Percentiles rank a stretch among this genome's conserved stretches.
phyloP scores from a whole-genome alignment of 345 rosid species.

The Hypericum androsaemum region DNA sequence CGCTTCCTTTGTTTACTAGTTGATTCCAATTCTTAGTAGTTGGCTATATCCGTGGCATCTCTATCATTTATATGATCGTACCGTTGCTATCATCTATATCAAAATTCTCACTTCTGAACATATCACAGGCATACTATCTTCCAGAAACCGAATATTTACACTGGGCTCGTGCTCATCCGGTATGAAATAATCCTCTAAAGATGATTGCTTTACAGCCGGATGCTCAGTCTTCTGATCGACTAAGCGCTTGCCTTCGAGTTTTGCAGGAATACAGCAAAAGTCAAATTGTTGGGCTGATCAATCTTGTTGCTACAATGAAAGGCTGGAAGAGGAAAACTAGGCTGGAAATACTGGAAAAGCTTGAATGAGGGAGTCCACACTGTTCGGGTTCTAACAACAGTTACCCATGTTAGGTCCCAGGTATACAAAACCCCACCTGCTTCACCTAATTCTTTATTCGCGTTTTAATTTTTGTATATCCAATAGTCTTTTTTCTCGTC shows the following conservation, averaged over 20 bases:
- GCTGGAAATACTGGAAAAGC: constrained; percentile 73
- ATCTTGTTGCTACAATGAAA: constrained; percentile 85
- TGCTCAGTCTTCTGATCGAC: constrained; percentile 1
- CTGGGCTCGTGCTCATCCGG: constrained; percentile 93
- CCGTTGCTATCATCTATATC: constrained; percentile 2
- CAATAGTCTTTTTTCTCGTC: too few species aligned
- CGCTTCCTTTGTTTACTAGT: too few species aligned
- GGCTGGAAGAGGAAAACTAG: constrained; percentile 95
- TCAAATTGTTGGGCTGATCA: constrained; percentile 73
- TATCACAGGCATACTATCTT: constrained; percentile 76
- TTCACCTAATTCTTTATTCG: too few species aligned
- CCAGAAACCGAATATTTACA: constrained; percentile 95
- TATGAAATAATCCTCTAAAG: constrained; percentile 23
- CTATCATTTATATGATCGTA: too few species aligned
- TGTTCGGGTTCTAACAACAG: too few species aligned
- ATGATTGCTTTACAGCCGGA: neutral
- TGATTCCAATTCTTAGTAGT: too few species aligned
- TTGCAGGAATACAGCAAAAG: constrained; percentile 70
- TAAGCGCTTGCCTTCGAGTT: neutral
- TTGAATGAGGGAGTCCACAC: constrained; percentile 32
- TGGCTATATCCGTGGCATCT: too few species aligned
- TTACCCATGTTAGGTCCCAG: too few species aligned
- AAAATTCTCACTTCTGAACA: neutral
- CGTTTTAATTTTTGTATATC: too few species aligned
- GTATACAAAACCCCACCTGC: too few species aligned